Conservation (phyloP, 225 moss, liverwort and hornwort genomes). For the Thuidium tamariscinum region DNA sequence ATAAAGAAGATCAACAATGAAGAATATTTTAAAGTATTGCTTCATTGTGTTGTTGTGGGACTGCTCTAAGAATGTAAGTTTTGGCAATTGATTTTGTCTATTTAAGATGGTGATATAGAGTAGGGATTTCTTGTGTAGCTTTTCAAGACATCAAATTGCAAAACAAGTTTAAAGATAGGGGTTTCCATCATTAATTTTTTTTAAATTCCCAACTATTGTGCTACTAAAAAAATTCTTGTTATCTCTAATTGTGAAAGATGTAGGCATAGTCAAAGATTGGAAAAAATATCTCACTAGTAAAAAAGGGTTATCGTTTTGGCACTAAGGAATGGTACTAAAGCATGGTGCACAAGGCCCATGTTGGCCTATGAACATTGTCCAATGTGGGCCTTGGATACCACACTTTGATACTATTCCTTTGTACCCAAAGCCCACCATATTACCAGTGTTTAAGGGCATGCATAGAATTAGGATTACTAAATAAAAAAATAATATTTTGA, state of each 20-base stretch:
- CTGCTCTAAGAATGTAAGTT: not conserved
- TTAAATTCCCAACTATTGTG: not conserved
- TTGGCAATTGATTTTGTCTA: not conserved
- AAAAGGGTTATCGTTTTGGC: not conserved
- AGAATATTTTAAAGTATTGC: too few relatives aligned
- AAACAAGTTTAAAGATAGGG: not conserved
- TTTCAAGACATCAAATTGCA: not conserved
- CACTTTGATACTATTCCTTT: not conserved
- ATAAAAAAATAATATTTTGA: not conserved
- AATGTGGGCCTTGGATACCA: not conserved
- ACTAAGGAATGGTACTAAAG: fast-evolving
- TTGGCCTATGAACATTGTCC: not conserved
- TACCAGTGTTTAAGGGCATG: not conserved
- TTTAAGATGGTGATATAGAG: not conserved
- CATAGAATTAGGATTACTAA: not conserved
- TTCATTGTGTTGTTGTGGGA: too few relatives aligned
- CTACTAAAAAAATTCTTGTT: not conserved
- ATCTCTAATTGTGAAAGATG: not conserved
- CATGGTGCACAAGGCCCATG: not conserved
- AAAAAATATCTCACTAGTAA: not conserved
- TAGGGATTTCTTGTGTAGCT: not conserved
- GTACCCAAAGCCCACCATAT: not conserved
- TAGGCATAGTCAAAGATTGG: not conserved
- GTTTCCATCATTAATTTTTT: not conserved
- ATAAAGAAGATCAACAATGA: too few relatives aligned